Conservation (phyloP, 2,329 filamentous ascomycete species). For the Fusarium sp. region DNA sequence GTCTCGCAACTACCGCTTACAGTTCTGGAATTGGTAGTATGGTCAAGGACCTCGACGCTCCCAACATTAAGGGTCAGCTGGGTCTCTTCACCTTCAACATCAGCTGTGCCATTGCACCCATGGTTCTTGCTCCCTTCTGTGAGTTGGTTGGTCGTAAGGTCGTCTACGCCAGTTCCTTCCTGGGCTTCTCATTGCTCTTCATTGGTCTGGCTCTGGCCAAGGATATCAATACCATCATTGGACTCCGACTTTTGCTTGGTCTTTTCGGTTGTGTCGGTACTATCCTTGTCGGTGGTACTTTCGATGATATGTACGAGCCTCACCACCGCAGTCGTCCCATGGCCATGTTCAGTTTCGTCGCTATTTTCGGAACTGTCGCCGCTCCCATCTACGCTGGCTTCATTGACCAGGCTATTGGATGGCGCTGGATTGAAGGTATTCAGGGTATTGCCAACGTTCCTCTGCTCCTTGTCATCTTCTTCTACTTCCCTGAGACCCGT, state of each 20-base stretch:
- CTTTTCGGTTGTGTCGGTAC: constrained; percentile 47
- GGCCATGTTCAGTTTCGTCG: constrained; percentile 47
- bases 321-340: constrained; percentile 43
- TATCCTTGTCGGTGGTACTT: constrained; percentile 45
- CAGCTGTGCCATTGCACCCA: constrained; percentile 42
- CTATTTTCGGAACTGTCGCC: constrained; percentile 44
- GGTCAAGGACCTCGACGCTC: constrained; percentile 33
- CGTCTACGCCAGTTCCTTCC: constrained; percentile 39
- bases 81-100: constrained; percentile 46
- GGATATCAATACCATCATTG: constrained; percentile 43
- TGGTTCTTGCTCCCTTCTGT: constrained; percentile 41
- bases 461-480: constrained; percentile 36
- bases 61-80: constrained; percentile 41
- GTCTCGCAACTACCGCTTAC: constrained; percentile 42
- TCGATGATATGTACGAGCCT: constrained; percentile 48
- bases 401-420: constrained; percentile 41
- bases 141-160: constrained; percentile 43
- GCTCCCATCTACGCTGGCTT: constrained; percentile 44
- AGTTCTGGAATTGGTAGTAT: constrained; percentile 43
- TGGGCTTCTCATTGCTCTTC: constrained; percentile 44
- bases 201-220: constrained; percentile 41
- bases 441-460: constrained; percentile 44
- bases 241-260: constrained; percentile 40
- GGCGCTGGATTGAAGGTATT: constrained; percentile 47
- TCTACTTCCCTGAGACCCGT: constrained; percentile 44